Base-by-base conservation (phyloP, 352 stramenopile genomes). In the Pythium diclinum region DNA sequence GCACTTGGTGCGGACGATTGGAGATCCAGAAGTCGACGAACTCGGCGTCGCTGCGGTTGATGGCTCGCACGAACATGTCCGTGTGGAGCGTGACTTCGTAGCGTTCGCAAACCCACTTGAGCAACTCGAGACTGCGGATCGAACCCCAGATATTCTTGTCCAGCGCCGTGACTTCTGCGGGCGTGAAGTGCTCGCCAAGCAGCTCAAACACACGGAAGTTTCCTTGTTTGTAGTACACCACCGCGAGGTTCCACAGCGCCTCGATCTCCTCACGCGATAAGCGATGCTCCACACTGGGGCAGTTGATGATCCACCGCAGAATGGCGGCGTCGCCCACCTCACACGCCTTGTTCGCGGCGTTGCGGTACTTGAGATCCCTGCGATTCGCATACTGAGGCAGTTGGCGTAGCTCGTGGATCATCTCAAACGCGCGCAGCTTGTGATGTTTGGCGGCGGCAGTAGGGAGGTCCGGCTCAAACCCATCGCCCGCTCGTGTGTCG, bases 11-110 rank as follows among this genome's bases (percentile, higher is more conserved):
- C 16, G 25, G 49, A 13, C 49, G 49, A 16, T 38, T 34, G 3
- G 49, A 28, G 28, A 56, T 28, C 49, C 49, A 56, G 6, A 44
- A 38, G 28, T 56, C 49, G 11, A 56, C 49, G 9, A 56, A 23
- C 49, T 16, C 28, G 25, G 10, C 30, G 49, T 56, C 28, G 30
- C 49, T 32, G 25, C 49, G 49, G 25, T 17, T 23, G 0, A 56
- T 17, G 1, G 49, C 49, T 13, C 32, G 30, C 2, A 3, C 10
- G 14, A 56, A 51, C 44, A 51, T 28, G 8, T 51, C 17, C 16
- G 10, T 17, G 6, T 10, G 17, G 6, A 51, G 17, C 44, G 16
- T 6, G n/a, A 51, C 25, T 17, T 23, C 19, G 11, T 28, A 51
- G 17, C 19, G 44, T 6, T 51, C 44, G 6, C 19, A 28, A 2